Conservation (phyloP, 2,329 filamentous ascomycete genomes). For the Fusarium sp. region DNA sequence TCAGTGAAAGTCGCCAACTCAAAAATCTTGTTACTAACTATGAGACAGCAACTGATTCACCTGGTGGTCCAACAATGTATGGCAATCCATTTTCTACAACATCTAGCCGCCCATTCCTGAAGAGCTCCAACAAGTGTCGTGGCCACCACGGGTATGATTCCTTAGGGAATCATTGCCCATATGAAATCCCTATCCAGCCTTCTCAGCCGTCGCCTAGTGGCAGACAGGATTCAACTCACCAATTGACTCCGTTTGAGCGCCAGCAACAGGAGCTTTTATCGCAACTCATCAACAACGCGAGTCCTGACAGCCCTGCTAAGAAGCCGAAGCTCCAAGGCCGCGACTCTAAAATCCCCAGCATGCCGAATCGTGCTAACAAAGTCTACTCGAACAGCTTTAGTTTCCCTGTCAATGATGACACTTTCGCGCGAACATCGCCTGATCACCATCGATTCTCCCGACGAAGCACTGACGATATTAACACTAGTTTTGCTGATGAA, state of each 20-base stretch:
- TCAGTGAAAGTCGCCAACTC: conserved; percentile 2
- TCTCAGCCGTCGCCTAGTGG: conserved; percentile 46
- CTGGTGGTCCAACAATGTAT: conserved; percentile 59
- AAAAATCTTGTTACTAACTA: not conserved
- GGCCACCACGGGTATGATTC: not conserved
- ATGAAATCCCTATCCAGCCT: conserved; percentile 5
- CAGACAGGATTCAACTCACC: conserved; percentile 35
- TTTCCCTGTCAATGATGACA: conserved; percentile 57
- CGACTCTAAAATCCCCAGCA: not conserved
- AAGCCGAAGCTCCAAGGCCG: conserved; percentile 12
- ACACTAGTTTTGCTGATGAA: conserved; percentile 66
- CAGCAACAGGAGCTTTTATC: conserved; percentile 52
- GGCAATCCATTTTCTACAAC: conserved; percentile 43
- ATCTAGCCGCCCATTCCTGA: conserved; percentile 16
- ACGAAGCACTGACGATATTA: conserved; percentile 68
- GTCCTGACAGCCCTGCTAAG: conserved; percentile 22
- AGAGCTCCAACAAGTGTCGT: conserved; percentile 21
- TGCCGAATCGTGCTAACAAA: conserved; percentile 47
- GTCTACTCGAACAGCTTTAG: conserved; percentile 58
- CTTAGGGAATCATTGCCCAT: conserved; percentile 15
- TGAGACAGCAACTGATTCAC: conserved; percentile 19
- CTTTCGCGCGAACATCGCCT: conserved; percentile 50
- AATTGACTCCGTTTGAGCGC: conserved; percentile 52
- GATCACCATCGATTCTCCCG: conserved; percentile 55
- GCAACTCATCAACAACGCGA: conserved; percentile 49